Evolutionary conservation across 2,329 filamentous ascomycete genomes (phyloP).

Genomic region (Fusarium sp.): DNA sequence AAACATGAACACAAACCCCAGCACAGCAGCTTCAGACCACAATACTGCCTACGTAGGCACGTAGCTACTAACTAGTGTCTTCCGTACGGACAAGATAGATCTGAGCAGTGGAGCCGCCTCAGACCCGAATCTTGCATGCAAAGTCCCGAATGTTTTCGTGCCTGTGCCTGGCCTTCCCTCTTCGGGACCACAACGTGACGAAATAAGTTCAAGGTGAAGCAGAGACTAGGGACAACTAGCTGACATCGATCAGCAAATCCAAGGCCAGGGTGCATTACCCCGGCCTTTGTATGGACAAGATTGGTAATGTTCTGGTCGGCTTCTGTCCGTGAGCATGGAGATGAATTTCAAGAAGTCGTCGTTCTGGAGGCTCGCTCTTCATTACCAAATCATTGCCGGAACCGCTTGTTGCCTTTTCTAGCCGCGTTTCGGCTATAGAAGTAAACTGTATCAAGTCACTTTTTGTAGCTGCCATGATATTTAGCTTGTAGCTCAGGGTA

Average conservation of each 20-base stretch:
- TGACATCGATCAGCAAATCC: slow-evolving; percentile 19
- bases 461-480: slow-evolving; percentile 36
- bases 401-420: slow-evolving; percentile 44
- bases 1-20: background rate
- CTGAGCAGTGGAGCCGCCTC: slow-evolving; percentile 35
- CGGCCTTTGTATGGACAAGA: slow-evolving; percentile 10
- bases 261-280: slow-evolving; percentile 16
- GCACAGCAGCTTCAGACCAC: background rate
- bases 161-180: slow-evolving; percentile 22
- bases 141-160: slow-evolving; percentile 29
- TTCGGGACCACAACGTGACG: slow-evolving; percentile 13
- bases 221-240: slow-evolving; percentile 12
- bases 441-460: slow-evolving; percentile 22
- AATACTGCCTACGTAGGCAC: background rate
- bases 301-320: slow-evolving; percentile 29
- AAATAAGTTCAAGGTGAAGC: slow-evolving; percentile 25
- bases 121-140: slow-evolving; percentile 39
- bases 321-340: slow-evolving; percentile 26
- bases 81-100: slow-evolving; percentile 26
- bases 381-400: slow-evolving; percentile 38
- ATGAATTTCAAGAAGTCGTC: slow-evolving; percentile 3
- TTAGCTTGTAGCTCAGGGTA: slow-evolving; percentile 28
- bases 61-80: background rate
- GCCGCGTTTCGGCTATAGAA: slow-evolving; percentile 31
- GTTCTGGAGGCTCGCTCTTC: slow-evolving; percentile 13